Evolutionary conservation across 2,329 filamentous ascomycete species (phyloP).

Genomic region (Colletotrichum cereale): DNA sequence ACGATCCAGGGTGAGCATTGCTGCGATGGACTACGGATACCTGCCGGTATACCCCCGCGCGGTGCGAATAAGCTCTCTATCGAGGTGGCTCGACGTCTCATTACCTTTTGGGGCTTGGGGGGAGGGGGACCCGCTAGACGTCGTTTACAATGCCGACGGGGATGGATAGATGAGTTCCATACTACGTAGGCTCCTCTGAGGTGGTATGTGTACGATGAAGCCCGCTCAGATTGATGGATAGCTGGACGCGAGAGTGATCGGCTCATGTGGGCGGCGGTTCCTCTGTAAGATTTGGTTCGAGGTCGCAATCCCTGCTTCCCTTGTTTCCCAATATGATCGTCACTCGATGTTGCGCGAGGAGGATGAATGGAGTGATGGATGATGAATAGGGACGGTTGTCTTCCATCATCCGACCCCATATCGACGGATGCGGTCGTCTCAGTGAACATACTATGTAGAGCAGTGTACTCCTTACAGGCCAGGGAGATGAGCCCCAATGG

Average conservation of each 20-base stretch:
- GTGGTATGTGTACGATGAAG: background rate
- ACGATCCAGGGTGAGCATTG: constrained; percentile 1
- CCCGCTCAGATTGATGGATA: background rate
- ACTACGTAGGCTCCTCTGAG: background rate
- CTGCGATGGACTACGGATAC: background rate
- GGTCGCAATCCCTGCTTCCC: background rate
- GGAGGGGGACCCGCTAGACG: too few species aligned
- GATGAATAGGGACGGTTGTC: background rate
- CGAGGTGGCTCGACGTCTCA: constrained; percentile 5
- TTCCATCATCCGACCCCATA: constrained; percentile 1
- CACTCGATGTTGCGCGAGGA: background rate
- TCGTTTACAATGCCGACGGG: background rate
- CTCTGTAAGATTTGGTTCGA: background rate
- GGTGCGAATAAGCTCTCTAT: background rate
- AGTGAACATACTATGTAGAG: background rate
- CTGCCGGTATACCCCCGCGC: too few species aligned
- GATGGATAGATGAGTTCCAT: constrained; percentile 1
- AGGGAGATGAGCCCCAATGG: background rate
- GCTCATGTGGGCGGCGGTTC: constrained; percentile 5
- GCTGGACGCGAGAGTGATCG: constrained; percentile 7
- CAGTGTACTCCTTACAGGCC: background rate
- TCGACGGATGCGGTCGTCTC: constrained; percentile 30
- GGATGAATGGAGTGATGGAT: background rate
- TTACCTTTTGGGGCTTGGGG: too few species aligned
- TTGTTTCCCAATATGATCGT: background rate